Base-by-base conservation (phyloP, 345 rosid genomes). In the Hibiscus mutabilis region DNA sequence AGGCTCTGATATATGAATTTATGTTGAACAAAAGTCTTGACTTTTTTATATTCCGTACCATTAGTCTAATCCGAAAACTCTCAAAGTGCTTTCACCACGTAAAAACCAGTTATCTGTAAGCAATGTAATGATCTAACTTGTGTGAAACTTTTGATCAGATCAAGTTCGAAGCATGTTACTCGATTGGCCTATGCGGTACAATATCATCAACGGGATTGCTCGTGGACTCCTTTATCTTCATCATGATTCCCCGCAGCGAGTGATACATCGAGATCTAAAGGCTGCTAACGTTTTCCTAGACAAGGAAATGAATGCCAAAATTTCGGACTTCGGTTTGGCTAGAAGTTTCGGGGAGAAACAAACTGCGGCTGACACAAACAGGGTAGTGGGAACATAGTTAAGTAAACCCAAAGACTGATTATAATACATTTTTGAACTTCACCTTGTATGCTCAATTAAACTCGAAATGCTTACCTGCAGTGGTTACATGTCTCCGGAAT, bases 401-500 rank as follows among this genome's bases (percentile, higher is more conserved):
- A 31, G 87, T 71, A 7, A 29, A 52, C 59, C 42, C 53, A 19
- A 33, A 5, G 11, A 12, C 29, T 3, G 15, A 12, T 10, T 61
- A 15, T 72, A 10, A 1, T 8, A 29, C 59, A 55, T 19, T 55
- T 7, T 52, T 52, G 22, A 52, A 52, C 57, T 18, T 18, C 57
- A 52, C 11, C 57, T 18, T 52, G 21, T 52, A 52, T 7, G 24
- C 3, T 52, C 3, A 24, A 52, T 52, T 52, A 16, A 52, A 52
- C 57, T 52, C 57, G 12, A 19, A 9, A 7, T 55, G 27, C 8
- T 55, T 21, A 9, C 59, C 4, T 73, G 46, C 75, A 81, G 88
- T 70, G 88, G 88, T 14, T 85, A 82, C 63, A 85, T 85, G 84
- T 73, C 88, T n/a, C 86, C 85, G 1, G 88, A 85, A 74, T 85